phyloP scores from a whole-genome alignment of 2,329 filamentous ascomycete genomes.

The Diaporthe citriasiana region DNA sequence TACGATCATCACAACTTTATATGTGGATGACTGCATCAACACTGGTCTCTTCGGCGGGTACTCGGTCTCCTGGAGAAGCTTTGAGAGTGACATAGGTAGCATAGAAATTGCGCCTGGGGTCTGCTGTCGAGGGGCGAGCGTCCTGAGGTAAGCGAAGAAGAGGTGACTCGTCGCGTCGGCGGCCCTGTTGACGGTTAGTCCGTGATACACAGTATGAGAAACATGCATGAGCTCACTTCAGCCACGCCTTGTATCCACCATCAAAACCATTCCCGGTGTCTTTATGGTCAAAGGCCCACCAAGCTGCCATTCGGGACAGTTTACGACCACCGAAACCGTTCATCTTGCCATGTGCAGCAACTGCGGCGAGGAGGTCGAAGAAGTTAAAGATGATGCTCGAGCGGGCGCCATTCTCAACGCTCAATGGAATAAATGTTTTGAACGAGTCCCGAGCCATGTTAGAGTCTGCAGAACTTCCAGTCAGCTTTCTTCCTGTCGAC shows the following conservation, averaged over 20 bases:
- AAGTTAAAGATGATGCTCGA: constrained; percentile 95
- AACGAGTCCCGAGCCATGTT: constrained; percentile 93
- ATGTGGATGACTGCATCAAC: constrained; percentile 83
- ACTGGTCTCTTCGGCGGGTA: constrained; percentile 88
- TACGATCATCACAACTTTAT: constrained; percentile 96
- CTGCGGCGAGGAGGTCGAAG: constrained; percentile 91
- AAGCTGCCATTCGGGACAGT: constrained; percentile 93
- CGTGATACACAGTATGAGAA: not conserved
- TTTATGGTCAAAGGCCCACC: constrained; percentile 97
- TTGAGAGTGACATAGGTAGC: constrained; percentile 91
- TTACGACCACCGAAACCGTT: constrained; percentile 96
- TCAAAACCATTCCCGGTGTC: constrained; percentile 94
- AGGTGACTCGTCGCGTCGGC: constrained; percentile 96
- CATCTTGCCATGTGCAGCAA: constrained; percentile 91
- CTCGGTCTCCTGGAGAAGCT: constrained; percentile 90
- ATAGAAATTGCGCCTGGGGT: constrained; percentile 84
- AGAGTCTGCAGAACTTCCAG: constrained; percentile 74
- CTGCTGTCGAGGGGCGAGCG: constrained; percentile 81
- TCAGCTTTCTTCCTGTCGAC: not conserved
- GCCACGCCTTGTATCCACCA: constrained; percentile 91
- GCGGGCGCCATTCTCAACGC: constrained; percentile 87
- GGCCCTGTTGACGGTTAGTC: constrained; percentile 70
- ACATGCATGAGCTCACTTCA: constrained; percentile 68
- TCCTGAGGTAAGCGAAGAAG: constrained; percentile 97
- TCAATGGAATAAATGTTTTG: constrained; percentile 94